Evolutionary conservation across 352 stramenopile genomes (phyloP).

Genomic region (Phytophthora megakarya): DNA sequence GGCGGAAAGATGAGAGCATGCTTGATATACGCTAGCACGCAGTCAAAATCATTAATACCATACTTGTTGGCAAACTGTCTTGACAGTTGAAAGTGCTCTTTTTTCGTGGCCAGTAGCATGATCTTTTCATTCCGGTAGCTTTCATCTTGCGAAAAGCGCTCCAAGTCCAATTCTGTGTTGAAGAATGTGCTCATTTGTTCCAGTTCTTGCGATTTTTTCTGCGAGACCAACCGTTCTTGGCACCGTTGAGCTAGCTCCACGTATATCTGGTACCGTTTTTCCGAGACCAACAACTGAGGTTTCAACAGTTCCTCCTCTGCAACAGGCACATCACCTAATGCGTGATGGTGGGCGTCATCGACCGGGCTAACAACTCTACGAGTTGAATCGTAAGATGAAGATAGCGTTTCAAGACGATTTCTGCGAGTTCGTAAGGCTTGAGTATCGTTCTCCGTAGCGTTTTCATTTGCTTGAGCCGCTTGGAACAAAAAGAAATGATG

Average conservation of each 20-base stretch:
- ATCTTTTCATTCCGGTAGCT: conserved; percentile 59
- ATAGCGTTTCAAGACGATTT: conserved; percentile 31
- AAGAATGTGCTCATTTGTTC: conserved; percentile 70
- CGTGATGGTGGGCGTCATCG: not conserved
- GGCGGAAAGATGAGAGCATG: conserved; percentile 38
- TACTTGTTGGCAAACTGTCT: conserved; percentile 75
- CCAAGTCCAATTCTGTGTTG: conserved; percentile 59
- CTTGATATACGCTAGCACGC: conserved; percentile 68
- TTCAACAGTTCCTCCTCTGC: not conserved
- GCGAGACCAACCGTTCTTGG: conserved; percentile 49
- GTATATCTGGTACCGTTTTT: conserved; percentile 32
- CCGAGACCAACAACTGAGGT: conserved; percentile 1
- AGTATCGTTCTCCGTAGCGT: conserved; percentile 3
- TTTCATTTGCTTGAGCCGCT: conserved; percentile 31
- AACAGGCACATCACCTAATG: not conserved
- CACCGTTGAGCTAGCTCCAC: conserved; percentile 50
- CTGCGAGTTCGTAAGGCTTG: conserved; percentile 18
- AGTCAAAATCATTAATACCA: conserved; percentile 63
- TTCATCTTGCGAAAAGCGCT: conserved; percentile 53
- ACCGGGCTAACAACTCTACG: conserved; percentile 4
- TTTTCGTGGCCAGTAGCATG: conserved; percentile 52
- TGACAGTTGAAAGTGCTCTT: conserved; percentile 50
- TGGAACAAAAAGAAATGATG: conserved; percentile 59
- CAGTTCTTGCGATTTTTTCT: conserved; percentile 64
- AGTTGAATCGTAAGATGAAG: conserved; percentile 33